Base-by-base conservation (phyloP, 225 moss, liverwort and hornwort species). In the Pleurozium schreberi region DNA sequence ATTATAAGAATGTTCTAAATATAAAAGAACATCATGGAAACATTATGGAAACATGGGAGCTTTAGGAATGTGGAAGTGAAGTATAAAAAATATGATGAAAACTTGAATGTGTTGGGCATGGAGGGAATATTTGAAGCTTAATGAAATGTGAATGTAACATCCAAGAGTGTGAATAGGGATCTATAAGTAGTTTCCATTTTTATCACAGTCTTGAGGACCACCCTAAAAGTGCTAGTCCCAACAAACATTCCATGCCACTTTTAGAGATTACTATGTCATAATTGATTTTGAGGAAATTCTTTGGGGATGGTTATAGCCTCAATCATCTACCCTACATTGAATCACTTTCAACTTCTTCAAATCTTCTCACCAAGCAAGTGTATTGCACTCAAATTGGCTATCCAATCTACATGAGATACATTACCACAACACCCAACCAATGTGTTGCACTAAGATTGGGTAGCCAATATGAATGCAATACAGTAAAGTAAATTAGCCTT, bases 161-260 rank as follows among this genome's bases (percentile, higher is more conserved):
- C 13, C 8, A 69, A 25, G 0, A 25, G 3, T 40, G 40, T 40
- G 8, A 69, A 40, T 0, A 2, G 0, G 25, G 8, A 14, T 69
- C 40, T 8, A n/a, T 25, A 40, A 40, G 2, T 12, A 11, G n/a
- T 6, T 40, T 8, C 40, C 8, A 68, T 38, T 64, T 68, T 23
- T 22, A 23, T n/a, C 38, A 68, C 22, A n/a, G 40, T 23, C 6
- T 11, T 22, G 12, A n/a, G 12, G n/a, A 4, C 67, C 22, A 38
- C 3, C 2, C 2, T 12, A 6, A 22, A n/a, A n/a, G 7, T 6
- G 6, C n/a, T 0, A 2, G 4, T 22, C 3, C n/a, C 23, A n/a
- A 68, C 11, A 40, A 40, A 40, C 69, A 69, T 69, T 69, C 7
- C 3, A 40, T 40, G 4, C 25, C 1, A 13, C 40, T 69, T 40